A percentile compares a stretch with the other conserved stretches of the same genome.
phyloP scores from a whole-genome alignment of 2,329 filamentous ascomycete species.

The Colletotrichum sp. region DNA sequence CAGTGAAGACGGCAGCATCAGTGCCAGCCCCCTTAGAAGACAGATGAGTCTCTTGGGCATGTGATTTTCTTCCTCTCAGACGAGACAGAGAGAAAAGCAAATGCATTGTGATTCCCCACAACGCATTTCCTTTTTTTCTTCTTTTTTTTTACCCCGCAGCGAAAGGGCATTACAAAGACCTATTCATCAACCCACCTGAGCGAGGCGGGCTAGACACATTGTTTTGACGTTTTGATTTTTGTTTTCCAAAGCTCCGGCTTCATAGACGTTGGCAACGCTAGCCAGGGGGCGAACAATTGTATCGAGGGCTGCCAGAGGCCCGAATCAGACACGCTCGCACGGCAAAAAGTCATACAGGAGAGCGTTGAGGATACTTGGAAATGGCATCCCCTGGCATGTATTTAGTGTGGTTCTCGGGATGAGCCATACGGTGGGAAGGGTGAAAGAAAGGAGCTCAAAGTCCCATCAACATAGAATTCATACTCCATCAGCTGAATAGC shows the following conservation, averaged over 20 bases:
- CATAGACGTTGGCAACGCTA: not conserved
- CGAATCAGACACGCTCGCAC: not conserved
- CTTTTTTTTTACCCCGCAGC: not conserved
- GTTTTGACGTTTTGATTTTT: not conserved
- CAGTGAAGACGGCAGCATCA: slow-evolving; percentile 74
- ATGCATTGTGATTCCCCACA: not conserved
- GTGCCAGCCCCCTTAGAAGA: slow-evolving; percentile 70
- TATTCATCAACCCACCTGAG: not conserved
- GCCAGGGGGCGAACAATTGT: not conserved
- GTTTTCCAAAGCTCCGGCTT: not conserved
- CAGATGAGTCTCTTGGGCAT: slow-evolving; percentile 77
- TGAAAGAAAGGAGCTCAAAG: not conserved
- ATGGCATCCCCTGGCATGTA: not conserved
- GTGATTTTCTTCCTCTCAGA: slow-evolving; percentile 33
- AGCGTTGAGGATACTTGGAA: not conserved
- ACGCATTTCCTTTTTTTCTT: not conserved
- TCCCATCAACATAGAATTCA: not conserved
- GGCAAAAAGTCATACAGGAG: not conserved
- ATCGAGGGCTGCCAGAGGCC: not conserved
- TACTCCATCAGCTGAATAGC: not conserved
- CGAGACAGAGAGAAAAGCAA: not conserved
- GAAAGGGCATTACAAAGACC: not conserved
- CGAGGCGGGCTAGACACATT: not conserved
- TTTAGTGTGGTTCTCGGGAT: not conserved
- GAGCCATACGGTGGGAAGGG: not conserved